Percentiles rank a stretch among this genome's conserved stretches.
These are phyloP conservation scores for Fusarium verrucosum DNA, from an alignment of 2,329 filamentous ascomycete species.

Conservation along the genomic window DNA sequence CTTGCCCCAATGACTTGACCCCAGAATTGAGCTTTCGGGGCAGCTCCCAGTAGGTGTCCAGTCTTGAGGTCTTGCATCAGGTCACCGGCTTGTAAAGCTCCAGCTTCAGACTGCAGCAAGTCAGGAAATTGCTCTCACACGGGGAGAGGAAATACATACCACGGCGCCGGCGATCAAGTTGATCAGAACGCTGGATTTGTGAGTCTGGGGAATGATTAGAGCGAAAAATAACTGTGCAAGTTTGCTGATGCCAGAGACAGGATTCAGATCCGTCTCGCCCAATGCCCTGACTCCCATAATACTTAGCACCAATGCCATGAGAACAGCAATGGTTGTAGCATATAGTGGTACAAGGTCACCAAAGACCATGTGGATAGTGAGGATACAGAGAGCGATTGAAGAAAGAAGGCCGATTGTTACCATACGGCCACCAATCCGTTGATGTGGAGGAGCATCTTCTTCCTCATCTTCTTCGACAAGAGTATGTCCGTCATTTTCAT, in stretches of 20 bases:
- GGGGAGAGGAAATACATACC: slow-evolving; percentile 45
- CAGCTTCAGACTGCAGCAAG: slow-evolving; percentile 53
- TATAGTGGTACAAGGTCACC: slow-evolving; percentile 81
- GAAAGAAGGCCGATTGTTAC: slow-evolving; percentile 79
- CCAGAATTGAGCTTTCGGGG: slow-evolving; percentile 95
- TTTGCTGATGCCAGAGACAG: slow-evolving; percentile 96
- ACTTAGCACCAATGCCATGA: slow-evolving; percentile 82
- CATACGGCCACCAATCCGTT: slow-evolving; percentile 77
- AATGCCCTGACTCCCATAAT: slow-evolving; percentile 77
- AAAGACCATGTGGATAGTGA: slow-evolving; percentile 85
- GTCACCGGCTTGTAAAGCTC: slow-evolving; percentile 93
- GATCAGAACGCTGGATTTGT: slow-evolving; percentile 89
- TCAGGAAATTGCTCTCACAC: not conserved
- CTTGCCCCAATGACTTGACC: slow-evolving; percentile 92
- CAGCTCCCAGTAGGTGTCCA: slow-evolving; percentile 89
- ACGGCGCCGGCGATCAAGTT: slow-evolving; percentile 95
- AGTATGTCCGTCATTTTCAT: slow-evolving; percentile 16
- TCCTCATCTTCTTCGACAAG: slow-evolving; percentile 58
- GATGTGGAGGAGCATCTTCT: slow-evolving; percentile 83
- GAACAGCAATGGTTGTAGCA: slow-evolving; percentile 78
- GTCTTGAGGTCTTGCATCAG: slow-evolving; percentile 98
- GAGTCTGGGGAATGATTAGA: slow-evolving; percentile 80
- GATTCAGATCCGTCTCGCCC: slow-evolving; percentile 91
- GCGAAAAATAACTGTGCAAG: slow-evolving; percentile 96
- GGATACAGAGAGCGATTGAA: slow-evolving; percentile 82